Conservation (phyloP, 805 yeast species). For the Citeromyces matritensis region DNA sequence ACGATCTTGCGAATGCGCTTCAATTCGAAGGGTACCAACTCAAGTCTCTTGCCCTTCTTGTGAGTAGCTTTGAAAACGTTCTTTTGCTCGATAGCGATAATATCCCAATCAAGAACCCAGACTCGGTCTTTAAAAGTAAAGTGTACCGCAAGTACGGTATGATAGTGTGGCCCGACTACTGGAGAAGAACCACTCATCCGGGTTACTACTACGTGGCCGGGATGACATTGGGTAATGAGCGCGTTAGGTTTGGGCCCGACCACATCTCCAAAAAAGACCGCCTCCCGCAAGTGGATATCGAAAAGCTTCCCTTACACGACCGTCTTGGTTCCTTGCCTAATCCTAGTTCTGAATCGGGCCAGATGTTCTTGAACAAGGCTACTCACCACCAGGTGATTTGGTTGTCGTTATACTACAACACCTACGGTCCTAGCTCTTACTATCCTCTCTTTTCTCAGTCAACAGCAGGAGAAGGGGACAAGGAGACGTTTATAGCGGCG, state of each 20-base stretch:
- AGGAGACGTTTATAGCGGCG: conserved; percentile 64
- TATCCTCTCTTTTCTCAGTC: conserved; percentile 45
- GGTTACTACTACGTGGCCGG: conserved; percentile 39
- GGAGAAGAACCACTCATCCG: conserved; percentile 54
- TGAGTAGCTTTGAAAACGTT: conserved; percentile 32
- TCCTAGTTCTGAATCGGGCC: conserved; percentile 52
- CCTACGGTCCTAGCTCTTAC: conserved; percentile 43
- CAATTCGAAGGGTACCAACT: conserved; percentile 16
- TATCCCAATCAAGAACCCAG: conserved; percentile 30
- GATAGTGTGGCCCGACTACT: conserved; percentile 54
- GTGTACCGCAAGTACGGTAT: conserved; percentile 28
- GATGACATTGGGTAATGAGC: conserved; percentile 16
- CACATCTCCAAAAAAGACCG: conserved; percentile 4
- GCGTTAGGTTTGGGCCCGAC: conserved; percentile 11
- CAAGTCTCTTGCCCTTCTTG: conserved; percentile 21
- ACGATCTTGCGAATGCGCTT: conserved; percentile 8
- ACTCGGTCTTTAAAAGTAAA: conserved; percentile 28
- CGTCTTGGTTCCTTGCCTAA: conserved; percentile 46
- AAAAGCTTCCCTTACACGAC: conserved; percentile 36
- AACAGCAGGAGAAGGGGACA: conserved; percentile 69
- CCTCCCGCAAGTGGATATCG: conserved; percentile 1
- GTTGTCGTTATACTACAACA: conserved; percentile 42
- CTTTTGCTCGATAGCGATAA: conserved; percentile 29
- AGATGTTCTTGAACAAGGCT: conserved; percentile 38
- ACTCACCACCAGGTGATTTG: conserved; percentile 38